phyloP scores from a whole-genome alignment of 2,329 filamentous ascomycete genomes.

The Colletotrichum orbiculare region DNA sequence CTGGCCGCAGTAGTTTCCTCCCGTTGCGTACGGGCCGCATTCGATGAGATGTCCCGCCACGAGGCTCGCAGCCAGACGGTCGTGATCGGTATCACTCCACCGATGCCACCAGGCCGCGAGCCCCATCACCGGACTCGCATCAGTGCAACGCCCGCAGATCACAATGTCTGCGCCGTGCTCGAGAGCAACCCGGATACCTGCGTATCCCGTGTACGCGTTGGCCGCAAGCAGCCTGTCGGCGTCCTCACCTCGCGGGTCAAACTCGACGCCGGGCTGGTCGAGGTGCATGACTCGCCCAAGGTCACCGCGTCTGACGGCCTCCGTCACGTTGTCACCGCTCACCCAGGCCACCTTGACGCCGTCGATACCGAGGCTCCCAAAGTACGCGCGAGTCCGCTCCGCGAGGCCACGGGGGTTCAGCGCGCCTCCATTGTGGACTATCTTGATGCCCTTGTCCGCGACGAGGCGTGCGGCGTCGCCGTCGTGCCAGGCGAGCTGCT shows the following conservation, averaged over 20 bases:
- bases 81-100: conserved; percentile 60
- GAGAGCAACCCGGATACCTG: conserved; percentile 57
- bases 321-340: conserved; percentile 51
- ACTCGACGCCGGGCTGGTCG: conserved; percentile 31
- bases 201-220: conserved; percentile 63
- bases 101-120: conserved; percentile 67
- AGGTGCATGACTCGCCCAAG: conserved; percentile 39
- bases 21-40: conserved; percentile 64
- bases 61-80: conserved; percentile 61
- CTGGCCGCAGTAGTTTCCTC: conserved; percentile 65
- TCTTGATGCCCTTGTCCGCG: conserved; percentile 59
- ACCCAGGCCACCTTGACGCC: conserved; percentile 50
- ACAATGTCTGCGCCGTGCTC: conserved; percentile 57
- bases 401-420: conserved; percentile 64
- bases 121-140: conserved; percentile 65
- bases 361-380: conserved; percentile 41
- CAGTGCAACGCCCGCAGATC: conserved; percentile 60
- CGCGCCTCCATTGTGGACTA: conserved; percentile 67
- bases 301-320: conserved; percentile 34
- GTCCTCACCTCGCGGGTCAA: conserved; percentile 4
- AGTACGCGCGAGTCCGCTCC: conserved; percentile 44
- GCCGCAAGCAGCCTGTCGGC: conserved; percentile 44
- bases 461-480: conserved; percentile 50
- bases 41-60: conserved; percentile 66
- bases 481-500: conserved; percentile 54